Evolutionary conservation across 2,329 filamentous ascomycete genomes (phyloP).

Genomic region (Biscogniauxia marginata): DNA sequence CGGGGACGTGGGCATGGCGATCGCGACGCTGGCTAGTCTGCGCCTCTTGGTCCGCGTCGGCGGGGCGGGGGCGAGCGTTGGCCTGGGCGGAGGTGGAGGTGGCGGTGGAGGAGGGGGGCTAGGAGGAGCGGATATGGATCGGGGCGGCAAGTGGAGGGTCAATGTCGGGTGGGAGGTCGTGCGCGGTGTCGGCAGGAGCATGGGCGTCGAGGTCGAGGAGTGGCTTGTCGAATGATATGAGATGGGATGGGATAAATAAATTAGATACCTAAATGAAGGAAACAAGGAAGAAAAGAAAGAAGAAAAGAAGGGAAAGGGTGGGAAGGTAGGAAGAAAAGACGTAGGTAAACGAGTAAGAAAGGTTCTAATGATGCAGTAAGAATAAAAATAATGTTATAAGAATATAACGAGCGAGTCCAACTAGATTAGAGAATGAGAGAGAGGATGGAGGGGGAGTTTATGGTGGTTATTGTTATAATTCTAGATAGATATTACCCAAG

Average conservation of each 20-base stretch:
- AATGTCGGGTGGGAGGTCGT: conserved; percentile 79
- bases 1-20: conserved; percentile 59
- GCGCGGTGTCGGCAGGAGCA: conserved; percentile 65
- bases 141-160: conserved; percentile 72
- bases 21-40: conserved; percentile 72
- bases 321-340: not conserved
- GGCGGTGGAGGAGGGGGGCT: conserved; percentile 72
- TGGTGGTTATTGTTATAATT: no score
- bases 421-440: no score
- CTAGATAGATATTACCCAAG: no score
- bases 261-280: no score
- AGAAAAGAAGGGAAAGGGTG: not conserved
- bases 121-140: conserved; percentile 71
- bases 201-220: conserved; percentile 77
- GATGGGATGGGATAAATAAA: not conserved
- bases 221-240: conserved; percentile 63
- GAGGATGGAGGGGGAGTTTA: no score
- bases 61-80: conserved; percentile 35
- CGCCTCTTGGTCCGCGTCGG: conserved; percentile 65
- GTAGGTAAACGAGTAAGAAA: no score
- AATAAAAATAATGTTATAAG: no score
- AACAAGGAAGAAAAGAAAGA: not conserved
- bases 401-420: no score
- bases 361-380: no score
- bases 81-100: conserved; percentile 63